Evolutionary conservation across 164 flowering plant genomes (phyloP), one percentile per base, ranked within the genome.

Genomic region (Berberis thunbergii): DNA sequence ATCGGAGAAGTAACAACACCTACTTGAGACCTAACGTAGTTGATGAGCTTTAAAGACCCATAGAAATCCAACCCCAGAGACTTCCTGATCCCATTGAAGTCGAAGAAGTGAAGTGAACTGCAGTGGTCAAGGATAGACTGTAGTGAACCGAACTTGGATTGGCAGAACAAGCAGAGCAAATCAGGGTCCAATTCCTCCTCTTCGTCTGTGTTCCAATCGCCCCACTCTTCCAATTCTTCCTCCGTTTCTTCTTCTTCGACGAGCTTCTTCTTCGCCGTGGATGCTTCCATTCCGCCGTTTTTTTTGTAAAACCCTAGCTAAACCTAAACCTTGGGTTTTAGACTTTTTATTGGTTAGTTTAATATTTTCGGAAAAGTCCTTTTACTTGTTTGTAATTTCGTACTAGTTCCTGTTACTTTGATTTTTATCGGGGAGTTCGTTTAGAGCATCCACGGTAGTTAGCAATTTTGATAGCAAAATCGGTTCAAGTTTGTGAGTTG

Each of bases 1-100:
- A 46, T 12, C 9, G 26, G 43, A 4, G 8, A 13, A 13, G 9
- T 2, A 12, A 40, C 52, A 2, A 6, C 39, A 38, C 4, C 45
- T 57, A 87, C 96, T 92, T 85, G 89, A 66, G 86, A 78, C 61
- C 99, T 78, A 40, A 94, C 73, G 72, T 80, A 94, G 71, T 94
- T 94, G 76, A 94, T 84, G 78, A 94, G 96, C 83, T 89, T 91
- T 60, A 94, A 81, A 45, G 81, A 78, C 6, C 69, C 77, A 60
- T 94, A 94, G 69, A 91, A 88, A 72, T 87, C 91, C 84, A 94
- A 79, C 0, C 60, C 67, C 49, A 89, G 54, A 39, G 74, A 58
- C 58, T 69, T 78, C 79, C 70, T 77, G 4, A 88, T 56, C 2
- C 59, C 66, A 8, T 61, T 45, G 57, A 94, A 91, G 74, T 89